A percentile compares a stretch with the other conserved stretches of the same genome.
phyloP scores from a whole-genome alignment of 169 alveolate genomes.

The Neospora caninum region DNA sequence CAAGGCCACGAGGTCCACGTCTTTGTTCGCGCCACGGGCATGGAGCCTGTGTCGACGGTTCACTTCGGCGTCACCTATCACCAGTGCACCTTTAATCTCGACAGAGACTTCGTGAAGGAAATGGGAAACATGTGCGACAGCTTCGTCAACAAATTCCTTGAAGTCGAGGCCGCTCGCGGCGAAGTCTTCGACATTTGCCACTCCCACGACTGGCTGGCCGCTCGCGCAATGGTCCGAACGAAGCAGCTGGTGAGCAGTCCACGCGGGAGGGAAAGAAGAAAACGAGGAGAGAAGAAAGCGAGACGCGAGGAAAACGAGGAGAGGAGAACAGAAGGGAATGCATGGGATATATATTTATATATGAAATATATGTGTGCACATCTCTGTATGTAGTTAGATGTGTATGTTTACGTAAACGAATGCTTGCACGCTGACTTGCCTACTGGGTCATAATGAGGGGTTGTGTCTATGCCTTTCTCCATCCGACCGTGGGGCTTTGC shows the following conservation, averaged over 20 bases:
- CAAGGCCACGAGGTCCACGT: conserved; percentile 82
- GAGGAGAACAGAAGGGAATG: background rate
- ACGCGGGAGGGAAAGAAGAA: too few species aligned
- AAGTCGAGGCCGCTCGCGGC: conserved; percentile 66
- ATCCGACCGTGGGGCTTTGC: too few species aligned
- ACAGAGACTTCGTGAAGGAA: conserved; percentile 80
- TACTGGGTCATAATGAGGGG: too few species aligned
- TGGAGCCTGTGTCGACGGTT: conserved; percentile 65
- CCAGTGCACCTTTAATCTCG: conserved; percentile 74
- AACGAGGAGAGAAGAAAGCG: background rate
- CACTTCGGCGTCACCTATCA: conserved; percentile 76
- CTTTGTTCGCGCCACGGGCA: conserved; percentile 74
- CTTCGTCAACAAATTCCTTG: conserved; percentile 73
- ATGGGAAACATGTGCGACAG: conserved; percentile 81
- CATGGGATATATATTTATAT: too few species aligned
- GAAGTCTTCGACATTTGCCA: conserved; percentile 77
- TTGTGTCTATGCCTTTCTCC: too few species aligned
- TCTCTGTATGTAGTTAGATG: too few species aligned
- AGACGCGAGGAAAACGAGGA: background rate
- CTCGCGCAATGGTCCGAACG: conserved; percentile 73
- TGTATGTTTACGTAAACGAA: too few species aligned
- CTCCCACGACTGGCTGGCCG: conserved; percentile 84
- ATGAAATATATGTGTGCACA: too few species aligned
- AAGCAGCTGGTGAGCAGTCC: conserved; percentile 57
- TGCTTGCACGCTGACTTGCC: too few species aligned